Conservation (phyloP, 2,329 filamentous ascomycete species). For the Sporothrix protearum region DNA sequence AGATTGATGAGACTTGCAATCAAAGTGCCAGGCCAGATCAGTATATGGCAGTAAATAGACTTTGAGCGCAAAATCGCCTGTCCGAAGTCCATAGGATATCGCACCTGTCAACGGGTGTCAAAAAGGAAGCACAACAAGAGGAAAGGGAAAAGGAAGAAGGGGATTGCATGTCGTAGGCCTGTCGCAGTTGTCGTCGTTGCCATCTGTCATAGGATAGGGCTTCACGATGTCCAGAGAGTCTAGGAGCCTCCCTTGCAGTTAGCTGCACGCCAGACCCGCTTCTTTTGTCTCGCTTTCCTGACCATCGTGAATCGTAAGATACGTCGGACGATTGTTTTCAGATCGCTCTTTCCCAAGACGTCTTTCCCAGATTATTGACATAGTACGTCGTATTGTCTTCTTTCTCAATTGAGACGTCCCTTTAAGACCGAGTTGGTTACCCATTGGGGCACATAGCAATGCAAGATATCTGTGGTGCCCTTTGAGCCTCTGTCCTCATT, state of each 20-base stretch:
- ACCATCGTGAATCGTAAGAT: neutral
- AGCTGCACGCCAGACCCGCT: conserved; percentile 5
- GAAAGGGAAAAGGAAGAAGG: too few species aligned
- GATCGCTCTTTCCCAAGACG: conserved; percentile 1
- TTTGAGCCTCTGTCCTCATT: neutral
- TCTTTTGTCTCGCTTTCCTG: conserved; percentile 11
- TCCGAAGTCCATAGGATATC: neutral
- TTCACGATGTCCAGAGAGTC: neutral
- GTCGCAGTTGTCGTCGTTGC: neutral
- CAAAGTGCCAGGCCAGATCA: neutral
- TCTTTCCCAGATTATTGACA: neutral
- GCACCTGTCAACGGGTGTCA: neutral
- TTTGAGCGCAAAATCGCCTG: neutral
- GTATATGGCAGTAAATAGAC: neutral
- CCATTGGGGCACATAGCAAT: too few species aligned
- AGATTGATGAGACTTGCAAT: neutral
- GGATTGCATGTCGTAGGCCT: neutral
- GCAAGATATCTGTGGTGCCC: too few species aligned
- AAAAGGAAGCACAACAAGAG: neutral
- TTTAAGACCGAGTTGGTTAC: too few species aligned
- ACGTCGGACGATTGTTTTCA: neutral
- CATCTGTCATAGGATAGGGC: neutral
- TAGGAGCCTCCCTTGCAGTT: conserved; percentile 14
- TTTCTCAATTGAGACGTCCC: neutral
- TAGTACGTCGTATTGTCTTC: neutral